Conservation (phyloP, 2,329 filamentous ascomycete species). For the Phyllosticta citriasiana region DNA sequence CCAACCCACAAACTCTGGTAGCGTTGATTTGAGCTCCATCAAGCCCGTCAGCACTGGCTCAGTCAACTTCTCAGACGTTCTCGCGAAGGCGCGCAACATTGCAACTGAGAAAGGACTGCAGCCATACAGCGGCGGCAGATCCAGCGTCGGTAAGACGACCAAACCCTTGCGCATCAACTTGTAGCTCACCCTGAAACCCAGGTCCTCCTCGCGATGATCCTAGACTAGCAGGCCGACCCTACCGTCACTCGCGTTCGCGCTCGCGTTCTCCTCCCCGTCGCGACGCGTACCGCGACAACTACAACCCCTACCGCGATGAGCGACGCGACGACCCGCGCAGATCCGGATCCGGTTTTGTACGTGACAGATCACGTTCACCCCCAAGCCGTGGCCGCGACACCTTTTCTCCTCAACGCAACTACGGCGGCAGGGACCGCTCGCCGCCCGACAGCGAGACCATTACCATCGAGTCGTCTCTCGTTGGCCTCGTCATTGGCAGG, state of each 20-base stretch:
- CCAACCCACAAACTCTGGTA: conserved; percentile 63
- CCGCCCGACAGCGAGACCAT: conserved; percentile 67
- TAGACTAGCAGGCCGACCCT: conserved; percentile 45
- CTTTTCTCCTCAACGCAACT: conserved; percentile 51
- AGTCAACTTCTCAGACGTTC: conserved; percentile 72
- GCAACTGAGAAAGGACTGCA: conserved; percentile 65
- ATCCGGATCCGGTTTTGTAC: conserved; percentile 51
- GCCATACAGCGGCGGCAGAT: conserved; percentile 35
- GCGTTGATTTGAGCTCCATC: conserved; percentile 68
- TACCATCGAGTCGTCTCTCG: conserved; percentile 74
- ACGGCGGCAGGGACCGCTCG: conserved; percentile 46
- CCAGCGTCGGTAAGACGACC: conserved; percentile 32
- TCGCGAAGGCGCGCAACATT: conserved; percentile 74
- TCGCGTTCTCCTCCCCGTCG: conserved; percentile 49
- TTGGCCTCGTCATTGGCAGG: conserved; percentile 82
- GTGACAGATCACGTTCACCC: conserved; percentile 66
- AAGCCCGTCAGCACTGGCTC: conserved; percentile 71
- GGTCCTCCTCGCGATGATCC: conserved; percentile 34
- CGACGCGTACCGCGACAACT: conserved; percentile 62
- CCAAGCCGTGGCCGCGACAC: conserved; percentile 45
- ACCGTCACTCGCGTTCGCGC: conserved; percentile 58
- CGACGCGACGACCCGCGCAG: conserved; percentile 58
- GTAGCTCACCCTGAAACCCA: conserved; percentile 13
- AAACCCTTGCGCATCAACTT: conserved; percentile 26
- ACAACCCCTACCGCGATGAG: conserved; percentile 79